Percentiles rank a stretch among this genome's conserved stretches.
Conservation (phyloP, 345 rosid species). For the Carallia brachiata region DNA sequence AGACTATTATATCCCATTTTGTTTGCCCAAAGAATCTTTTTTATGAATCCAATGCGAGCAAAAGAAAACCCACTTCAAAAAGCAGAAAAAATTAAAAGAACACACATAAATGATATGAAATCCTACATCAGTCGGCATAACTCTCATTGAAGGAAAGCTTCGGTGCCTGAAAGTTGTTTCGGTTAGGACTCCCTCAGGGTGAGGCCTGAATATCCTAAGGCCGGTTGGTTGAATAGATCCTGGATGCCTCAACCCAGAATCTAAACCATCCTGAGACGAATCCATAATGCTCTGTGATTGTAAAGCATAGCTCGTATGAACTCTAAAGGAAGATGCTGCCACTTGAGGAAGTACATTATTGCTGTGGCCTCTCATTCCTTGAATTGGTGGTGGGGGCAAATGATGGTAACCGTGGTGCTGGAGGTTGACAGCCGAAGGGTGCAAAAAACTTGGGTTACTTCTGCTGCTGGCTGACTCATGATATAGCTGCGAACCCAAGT, state of each 20-base stretch:
- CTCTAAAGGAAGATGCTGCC: constrained; percentile 38
- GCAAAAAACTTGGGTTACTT: constrained; percentile 41
- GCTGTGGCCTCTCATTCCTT: constrained; percentile 59
- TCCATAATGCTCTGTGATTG: constrained; percentile 38
- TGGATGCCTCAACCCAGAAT: constrained; percentile 45
- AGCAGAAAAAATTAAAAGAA: constrained; percentile 5
- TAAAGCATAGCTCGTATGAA: constrained; percentile 40
- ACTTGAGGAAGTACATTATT: constrained; percentile 48
- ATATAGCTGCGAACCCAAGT: constrained; percentile 39
- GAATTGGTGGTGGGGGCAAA: constrained; percentile 45
- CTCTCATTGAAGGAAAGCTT: constrained; percentile 56
- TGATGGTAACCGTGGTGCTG: constrained; percentile 44
- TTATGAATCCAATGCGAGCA: not conserved
- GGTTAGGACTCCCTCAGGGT: constrained; percentile 17
- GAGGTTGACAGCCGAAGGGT: constrained; percentile 37
- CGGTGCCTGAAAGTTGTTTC: constrained; percentile 45
- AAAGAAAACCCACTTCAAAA: not conserved
- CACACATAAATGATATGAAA: constrained; percentile 8
- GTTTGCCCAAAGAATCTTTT: not conserved
- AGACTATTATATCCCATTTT: not conserved
- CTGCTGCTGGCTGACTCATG: constrained; percentile 47
- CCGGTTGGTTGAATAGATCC: constrained; percentile 50
- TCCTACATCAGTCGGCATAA: constrained; percentile 55
- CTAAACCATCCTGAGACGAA: constrained; percentile 47
- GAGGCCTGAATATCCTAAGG: constrained; percentile 45